Conservation (phyloP, 139 green algal genomes). For the Astrephomene gubernaculifera region DNA sequence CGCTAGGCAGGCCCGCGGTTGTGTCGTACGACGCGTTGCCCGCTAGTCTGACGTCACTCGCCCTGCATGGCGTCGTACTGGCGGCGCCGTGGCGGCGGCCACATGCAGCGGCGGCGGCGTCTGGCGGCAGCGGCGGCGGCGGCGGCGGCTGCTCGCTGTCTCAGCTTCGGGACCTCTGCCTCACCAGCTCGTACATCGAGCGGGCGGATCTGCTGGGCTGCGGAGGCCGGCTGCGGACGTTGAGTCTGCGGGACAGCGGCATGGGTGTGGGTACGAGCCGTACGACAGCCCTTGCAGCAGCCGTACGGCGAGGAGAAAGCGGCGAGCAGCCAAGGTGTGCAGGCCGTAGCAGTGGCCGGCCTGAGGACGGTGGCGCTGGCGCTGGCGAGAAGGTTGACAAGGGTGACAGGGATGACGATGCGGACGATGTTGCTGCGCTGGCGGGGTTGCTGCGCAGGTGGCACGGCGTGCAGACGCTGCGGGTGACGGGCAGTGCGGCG, state of each 20-base stretch:
- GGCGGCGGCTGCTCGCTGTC: background rate
- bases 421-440: too few relatives aligned
- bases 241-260: conserved; percentile 31
- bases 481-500: background rate
- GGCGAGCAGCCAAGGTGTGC: background rate
- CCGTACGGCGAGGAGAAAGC: background rate
- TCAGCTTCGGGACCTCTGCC: conserved; percentile 1
- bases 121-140: background rate
- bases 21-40: background rate
- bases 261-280: background rate
- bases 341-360: background rate
- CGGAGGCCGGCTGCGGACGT: background rate
- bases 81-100: background rate
- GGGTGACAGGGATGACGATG: too few relatives aligned
- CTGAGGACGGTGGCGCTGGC: background rate
- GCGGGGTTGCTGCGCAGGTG: conserved; percentile 6
- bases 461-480: conserved; percentile 31
- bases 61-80: conserved; percentile 14
- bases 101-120: background rate
- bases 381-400: too few relatives aligned
- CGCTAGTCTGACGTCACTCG: conserved; percentile 5
- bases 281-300: too few relatives aligned
- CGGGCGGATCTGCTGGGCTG: background rate
- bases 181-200: background rate
- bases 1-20: background rate